phyloP scores from a whole-genome alignment of 768 basidiomycete genomes.

The Mycena pura region DNA sequence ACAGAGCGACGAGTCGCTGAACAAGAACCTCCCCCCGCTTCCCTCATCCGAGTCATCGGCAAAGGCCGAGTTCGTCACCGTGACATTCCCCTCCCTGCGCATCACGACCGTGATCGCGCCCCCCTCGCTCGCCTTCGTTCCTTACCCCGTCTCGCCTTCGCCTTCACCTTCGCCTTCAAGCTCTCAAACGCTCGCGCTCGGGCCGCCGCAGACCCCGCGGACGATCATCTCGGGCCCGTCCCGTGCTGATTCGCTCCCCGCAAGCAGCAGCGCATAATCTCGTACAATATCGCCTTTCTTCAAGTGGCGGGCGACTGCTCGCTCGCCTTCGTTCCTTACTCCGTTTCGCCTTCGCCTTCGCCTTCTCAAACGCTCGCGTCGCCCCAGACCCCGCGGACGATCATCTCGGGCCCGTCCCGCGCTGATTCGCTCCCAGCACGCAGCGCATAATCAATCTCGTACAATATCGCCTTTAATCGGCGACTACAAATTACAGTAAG shows the following conservation, averaged over 20 bases:
- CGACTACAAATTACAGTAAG: too few species aligned
- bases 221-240: not conserved
- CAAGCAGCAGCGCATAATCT: too few species aligned
- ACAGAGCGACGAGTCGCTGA: constrained; percentile 10
- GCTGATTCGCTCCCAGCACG: not conserved
- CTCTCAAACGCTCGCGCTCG: too few species aligned
- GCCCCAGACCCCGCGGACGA: not conserved
- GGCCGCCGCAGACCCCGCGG: not conserved
- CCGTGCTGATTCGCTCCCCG: too few species aligned
- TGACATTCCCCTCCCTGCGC: not conserved
- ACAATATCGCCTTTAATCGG: too few species aligned
- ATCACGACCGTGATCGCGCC: not conserved
- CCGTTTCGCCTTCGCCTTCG: not conserved
- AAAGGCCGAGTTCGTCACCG: not conserved
- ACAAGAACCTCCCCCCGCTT: constrained; percentile 15
- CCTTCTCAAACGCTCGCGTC: not conserved
- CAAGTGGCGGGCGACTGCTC: too few species aligned
- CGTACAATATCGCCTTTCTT: too few species aligned
- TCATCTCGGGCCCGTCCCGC: not conserved
- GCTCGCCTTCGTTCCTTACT: not conserved
- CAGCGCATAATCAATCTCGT: too few species aligned
- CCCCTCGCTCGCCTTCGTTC: not conserved
- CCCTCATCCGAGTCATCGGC: not conserved
- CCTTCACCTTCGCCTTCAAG: not conserved
- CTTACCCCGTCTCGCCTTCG: not conserved